Base-by-base conservation (phyloP, 805 yeast genomes). In the Cyberlindnera japonica region DNA sequence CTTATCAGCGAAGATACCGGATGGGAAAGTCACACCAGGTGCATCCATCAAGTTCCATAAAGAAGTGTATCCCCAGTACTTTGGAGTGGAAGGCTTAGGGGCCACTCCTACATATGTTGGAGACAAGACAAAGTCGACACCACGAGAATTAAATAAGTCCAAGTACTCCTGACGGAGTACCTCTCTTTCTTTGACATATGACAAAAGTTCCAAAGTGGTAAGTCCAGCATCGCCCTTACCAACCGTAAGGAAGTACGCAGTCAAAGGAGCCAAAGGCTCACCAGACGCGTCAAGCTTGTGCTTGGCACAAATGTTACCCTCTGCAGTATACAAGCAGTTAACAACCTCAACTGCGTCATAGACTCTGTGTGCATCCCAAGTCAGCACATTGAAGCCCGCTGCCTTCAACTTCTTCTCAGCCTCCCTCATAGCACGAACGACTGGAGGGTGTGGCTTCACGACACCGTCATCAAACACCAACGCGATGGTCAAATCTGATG, bases 41-140 rank as follows among this genome's bases (percentile, higher is more conserved):
- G 77, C 71, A 59, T 84, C 93, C 47, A 83, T 59, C 40, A 83
- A 55, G 61, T 84, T 84, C 75, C 78, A 85, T 48, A 82, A 68
- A 3, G 88, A 65, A 6, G 91, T 83, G 67, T 85, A 85, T 4
- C 89, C 83, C 90, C 93, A 85, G 61, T 81, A 82, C 57, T 74
- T 74, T 7, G 82, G 72, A 37, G 72, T 69, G 33, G 73, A 75
- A 15, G 82, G 76, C 39, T 71, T 72, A 25, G 88, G 85, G n/a
- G 93, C 87, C 34, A 79, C 81, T 45, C 82, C 81, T 43, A 73
- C 74, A 59, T 79, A 78, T 8, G 79, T 72, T 41, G 91, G 90
- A 37, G 82, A 71, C 28, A 84, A 60, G 44, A 84, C 70, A 55
- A 81, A 75, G 55, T 84, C 90, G 35, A 83, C 70, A 35, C 71